Conservation (phyloP, 805 yeast species). For the Candida multigemmis region DNA sequence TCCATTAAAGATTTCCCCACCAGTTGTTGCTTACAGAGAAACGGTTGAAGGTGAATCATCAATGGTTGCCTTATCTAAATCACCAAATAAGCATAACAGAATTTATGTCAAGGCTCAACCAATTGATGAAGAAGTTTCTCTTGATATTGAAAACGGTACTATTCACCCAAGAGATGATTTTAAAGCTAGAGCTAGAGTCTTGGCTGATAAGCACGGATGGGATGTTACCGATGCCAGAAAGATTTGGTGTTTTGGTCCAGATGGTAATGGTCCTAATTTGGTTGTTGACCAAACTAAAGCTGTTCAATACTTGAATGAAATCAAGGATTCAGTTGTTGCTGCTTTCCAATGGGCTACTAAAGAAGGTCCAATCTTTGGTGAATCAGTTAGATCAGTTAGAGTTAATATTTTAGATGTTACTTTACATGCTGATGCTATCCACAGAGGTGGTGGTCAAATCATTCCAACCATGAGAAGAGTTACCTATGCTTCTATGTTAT, state of each 20-base stretch:
- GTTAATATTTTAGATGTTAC: slow-evolving; percentile 98
- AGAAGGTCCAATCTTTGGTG: slow-evolving; percentile 99
- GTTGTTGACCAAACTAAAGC: slow-evolving; percentile 99
- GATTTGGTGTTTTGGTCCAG: slow-evolving; percentile 99
- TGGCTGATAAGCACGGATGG: slow-evolving; percentile 99
- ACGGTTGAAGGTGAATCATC: slow-evolving; percentile 91
- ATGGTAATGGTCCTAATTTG: slow-evolving; percentile 96
- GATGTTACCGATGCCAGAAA: slow-evolving; percentile 99
- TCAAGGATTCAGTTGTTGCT: slow-evolving; percentile 98
- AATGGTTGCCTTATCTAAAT: slow-evolving; percentile 94
- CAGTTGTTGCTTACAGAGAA: slow-evolving; percentile 98
- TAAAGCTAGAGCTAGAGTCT: slow-evolving; percentile 97
- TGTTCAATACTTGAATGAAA: slow-evolving; percentile 96
- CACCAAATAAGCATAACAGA: slow-evolving; percentile 99
- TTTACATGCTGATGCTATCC: slow-evolving; percentile 99
- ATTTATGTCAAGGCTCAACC: slow-evolving; percentile 97
- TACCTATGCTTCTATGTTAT: slow-evolving; percentile 94
- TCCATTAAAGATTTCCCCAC: slow-evolving; percentile 96
- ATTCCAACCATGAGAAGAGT: slow-evolving; percentile 99
- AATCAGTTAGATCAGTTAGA: slow-evolving; percentile 92
- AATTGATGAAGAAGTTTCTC: slow-evolving; percentile 83
- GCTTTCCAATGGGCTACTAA: slow-evolving; percentile 99
- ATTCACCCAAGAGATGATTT: slow-evolving; percentile 94
- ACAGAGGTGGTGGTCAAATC: slow-evolving; percentile 99
- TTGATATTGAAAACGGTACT: slow-evolving; percentile 89